A percentile compares a stretch with the other conserved stretches of the same genome.
Evolutionary conservation across 768 basidiomycete genomes (phyloP).

Genomic region (Rubroboletus satanas): DNA sequence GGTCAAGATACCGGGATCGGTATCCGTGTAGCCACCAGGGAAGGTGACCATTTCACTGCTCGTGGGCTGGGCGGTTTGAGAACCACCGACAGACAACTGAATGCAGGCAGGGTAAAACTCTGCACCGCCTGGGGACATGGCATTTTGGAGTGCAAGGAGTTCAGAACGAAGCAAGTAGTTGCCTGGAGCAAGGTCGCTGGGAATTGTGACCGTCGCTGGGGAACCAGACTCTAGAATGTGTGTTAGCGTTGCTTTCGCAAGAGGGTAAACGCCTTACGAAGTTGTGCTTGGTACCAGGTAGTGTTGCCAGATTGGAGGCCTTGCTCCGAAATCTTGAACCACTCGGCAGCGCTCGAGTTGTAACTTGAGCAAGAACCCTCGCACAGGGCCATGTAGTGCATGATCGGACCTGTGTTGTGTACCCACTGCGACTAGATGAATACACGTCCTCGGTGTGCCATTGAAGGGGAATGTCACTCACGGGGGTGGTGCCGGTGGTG

Average conservation of each 20-base stretch:
- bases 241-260: neutral
- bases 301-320: conserved; percentile 35
- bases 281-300: conserved; percentile 47
- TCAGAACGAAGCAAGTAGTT: conserved; percentile 76
- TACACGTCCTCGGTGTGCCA: neutral
- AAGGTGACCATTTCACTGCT: conserved; percentile 46
- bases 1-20: conserved; percentile 63
- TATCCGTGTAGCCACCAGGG: conserved; percentile 68
- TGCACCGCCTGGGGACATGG: conserved; percentile 49
- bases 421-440: conserved; percentile 35
- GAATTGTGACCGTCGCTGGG: conserved; percentile 40
- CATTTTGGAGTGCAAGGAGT: conserved; percentile 72
- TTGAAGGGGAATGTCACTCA: conserved; percentile 4
- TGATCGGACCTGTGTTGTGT: conserved; percentile 60
- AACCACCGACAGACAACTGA: conserved; percentile 27
- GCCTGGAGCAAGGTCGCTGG: conserved; percentile 53
- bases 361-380: conserved; percentile 52
- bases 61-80: conserved; percentile 21
- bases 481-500: conserved; percentile 32
- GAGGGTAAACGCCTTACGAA: conserved; percentile 36
- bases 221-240: conserved; percentile 34
- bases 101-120: conserved; percentile 31
- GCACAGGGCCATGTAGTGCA: conserved; percentile 71
- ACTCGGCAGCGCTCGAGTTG: conserved; percentile 51
- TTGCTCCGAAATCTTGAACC: conserved; percentile 70